Base-by-base conservation (phyloP, 1,284 basidiomycete species). In the Trametes polyzona region DNA sequence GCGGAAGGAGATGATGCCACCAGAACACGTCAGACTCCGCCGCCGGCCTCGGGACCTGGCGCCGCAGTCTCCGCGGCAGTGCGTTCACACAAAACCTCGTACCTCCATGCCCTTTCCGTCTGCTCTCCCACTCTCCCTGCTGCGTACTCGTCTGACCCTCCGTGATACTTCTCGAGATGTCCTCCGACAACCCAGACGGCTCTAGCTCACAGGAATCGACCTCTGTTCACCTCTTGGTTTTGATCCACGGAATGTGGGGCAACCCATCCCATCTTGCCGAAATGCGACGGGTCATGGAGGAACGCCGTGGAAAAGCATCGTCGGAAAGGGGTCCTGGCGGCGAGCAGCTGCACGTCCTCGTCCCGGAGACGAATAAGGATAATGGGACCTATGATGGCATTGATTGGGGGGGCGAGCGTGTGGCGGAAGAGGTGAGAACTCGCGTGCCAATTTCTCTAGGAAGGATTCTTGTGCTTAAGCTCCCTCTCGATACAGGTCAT, bases 241-340 rank as follows among this genome's bases (percentile, higher is more conserved):
- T 92, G 55, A 81, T 92, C 37, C 92, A 93, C 66, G 92, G 92
- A 33, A 90, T 94, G 84, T 94, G 92, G 92, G 92, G 92, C 1
- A 82, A 85, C 63, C 86, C 90, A 0, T 48, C 53, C 37, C 80
- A 88, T 67, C 74, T 87, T 11, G 70, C 73, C 0, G 73, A 77
- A 59, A 72, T 82, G 69, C 67, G 75, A 47, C 74, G 78, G 42
- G 74, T 78, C n/a, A 74, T 80, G 23, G 68, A 69, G 23, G 76
- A 82, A 62, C 71, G 66, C 32, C 75, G 71, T 19, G 67, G 69
- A 11, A 58, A 57, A 17, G 43, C 59, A 6, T 53, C 51, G 16
- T 55, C 59, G 0, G 54, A 62, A 12, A 40, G 63, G 27, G 68
- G 67, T 0, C 66, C 69, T 10, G 67, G 67, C 4, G 74, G 69